These are phyloP conservation scores for Kuraishia cidri DNA, from an alignment of 805 yeast species.

Conservation along the genomic window DNA sequence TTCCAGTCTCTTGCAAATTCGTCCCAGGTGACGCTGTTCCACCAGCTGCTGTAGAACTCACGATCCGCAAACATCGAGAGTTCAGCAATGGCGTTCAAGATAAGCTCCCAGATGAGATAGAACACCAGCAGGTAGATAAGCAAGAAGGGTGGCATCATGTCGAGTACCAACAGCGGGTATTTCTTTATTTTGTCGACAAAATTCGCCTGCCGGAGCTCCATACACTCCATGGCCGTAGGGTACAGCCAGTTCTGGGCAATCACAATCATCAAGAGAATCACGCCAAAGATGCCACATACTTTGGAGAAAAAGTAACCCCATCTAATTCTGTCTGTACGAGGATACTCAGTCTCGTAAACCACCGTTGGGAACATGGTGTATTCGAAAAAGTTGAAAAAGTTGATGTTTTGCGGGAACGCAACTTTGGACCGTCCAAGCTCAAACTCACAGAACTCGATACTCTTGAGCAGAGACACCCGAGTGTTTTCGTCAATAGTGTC, in stretches of 20 bases:
- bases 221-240: slow-evolving; percentile 60
- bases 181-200: slow-evolving; percentile 28
- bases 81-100: slow-evolving; percentile 85
- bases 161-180: slow-evolving; percentile 56
- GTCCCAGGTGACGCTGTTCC: slow-evolving; percentile 93
- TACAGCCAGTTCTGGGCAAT: slow-evolving; percentile 69
- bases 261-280: slow-evolving; percentile 72
- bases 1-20: slow-evolving; percentile 94
- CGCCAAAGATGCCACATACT: slow-evolving; percentile 76
- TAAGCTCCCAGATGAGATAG: slow-evolving; percentile 93
- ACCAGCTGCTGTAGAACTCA: slow-evolving; percentile 93
- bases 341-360: slow-evolving; percentile 76
- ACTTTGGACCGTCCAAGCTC: slow-evolving; percentile 43
- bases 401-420: slow-evolving; percentile 69
- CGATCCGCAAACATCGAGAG: slow-evolving; percentile 82
- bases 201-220: slow-evolving; percentile 42
- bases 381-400: slow-evolving; percentile 54
- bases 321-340: slow-evolving; percentile 63
- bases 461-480: slow-evolving; percentile 27
- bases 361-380: slow-evolving; percentile 87
- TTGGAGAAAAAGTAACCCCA: slow-evolving; percentile 64
- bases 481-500: slow-evolving; percentile 19
- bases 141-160: slow-evolving; percentile 74
- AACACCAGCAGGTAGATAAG: slow-evolving; percentile 69
- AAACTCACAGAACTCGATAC: slow-evolving; percentile 59